These are phyloP conservation scores for Saccharomycopsis guyanensis DNA, from an alignment of 805 yeast species.

Conservation along the genomic window DNA sequence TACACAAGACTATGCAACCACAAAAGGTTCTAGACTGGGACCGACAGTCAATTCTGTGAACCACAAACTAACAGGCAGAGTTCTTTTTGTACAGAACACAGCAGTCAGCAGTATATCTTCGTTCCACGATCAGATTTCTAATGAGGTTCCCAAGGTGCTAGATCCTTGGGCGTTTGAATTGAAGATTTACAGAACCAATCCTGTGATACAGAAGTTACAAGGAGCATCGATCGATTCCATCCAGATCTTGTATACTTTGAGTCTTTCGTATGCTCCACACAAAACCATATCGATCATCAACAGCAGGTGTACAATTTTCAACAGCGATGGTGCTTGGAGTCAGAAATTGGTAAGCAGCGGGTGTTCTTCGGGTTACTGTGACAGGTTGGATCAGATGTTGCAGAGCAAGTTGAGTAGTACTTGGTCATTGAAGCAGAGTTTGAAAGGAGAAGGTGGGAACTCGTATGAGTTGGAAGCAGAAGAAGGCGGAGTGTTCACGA, in stretches of 20 bases:
- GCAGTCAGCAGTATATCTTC: constrained; percentile 55
- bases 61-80: constrained; percentile 24
- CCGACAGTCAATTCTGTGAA: too few relatives aligned
- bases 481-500: constrained; percentile 27
- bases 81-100: constrained; percentile 36
- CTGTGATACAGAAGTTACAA: constrained; percentile 28
- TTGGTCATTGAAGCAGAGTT: constrained; percentile 62
- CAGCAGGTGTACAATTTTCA: constrained; percentile 23
- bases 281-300: constrained; percentile 43
- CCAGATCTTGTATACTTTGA: constrained; percentile 43
- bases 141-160: constrained; percentile 51
- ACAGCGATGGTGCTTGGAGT: constrained; percentile 25
- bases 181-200: constrained; percentile 58
- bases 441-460: constrained; percentile 70
- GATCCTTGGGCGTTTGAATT: constrained; percentile 67
- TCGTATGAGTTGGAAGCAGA: constrained; percentile 40
- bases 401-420: constrained; percentile 54
- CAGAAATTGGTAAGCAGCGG: constrained; percentile 35
- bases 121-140: constrained; percentile 64
- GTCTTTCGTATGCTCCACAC: constrained; percentile 41
- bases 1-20: too few relatives aligned
- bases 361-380: constrained; percentile 47
- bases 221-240: constrained; percentile 28
- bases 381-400: constrained; percentile 49
- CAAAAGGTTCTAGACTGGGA: too few relatives aligned